Evolutionary conservation across 345 rosid species (phyloP).

Genomic region (Boechera divaricarpa): DNA sequence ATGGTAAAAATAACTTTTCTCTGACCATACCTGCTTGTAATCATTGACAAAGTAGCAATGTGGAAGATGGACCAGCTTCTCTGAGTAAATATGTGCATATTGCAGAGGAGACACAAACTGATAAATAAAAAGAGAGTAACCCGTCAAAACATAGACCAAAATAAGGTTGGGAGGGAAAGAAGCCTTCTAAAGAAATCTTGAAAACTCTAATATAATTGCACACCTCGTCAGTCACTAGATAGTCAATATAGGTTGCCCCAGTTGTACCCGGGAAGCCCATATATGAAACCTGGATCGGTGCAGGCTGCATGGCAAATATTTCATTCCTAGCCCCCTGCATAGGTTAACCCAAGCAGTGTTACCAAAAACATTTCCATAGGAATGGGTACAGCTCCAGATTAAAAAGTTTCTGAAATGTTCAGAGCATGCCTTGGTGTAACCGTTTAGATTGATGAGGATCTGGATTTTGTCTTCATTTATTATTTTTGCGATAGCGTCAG

Average conservation of each 20-base stretch:
- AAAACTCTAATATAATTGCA: conserved; percentile 11
- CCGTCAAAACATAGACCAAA: conserved; percentile 23
- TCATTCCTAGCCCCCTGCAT: conserved; percentile 98
- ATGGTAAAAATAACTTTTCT: conserved; percentile 17
- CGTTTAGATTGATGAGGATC: conserved; percentile 90
- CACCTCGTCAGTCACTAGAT: conserved; percentile 98
- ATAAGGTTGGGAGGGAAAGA: not conserved
- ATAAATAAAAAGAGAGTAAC: conserved; percentile 23
- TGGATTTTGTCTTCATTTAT: conserved; percentile 89
- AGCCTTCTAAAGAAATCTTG: not conserved
- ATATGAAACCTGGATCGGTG: conserved; percentile 95
- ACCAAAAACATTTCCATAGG: conserved; percentile 20
- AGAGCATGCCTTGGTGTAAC: conserved; percentile 82
- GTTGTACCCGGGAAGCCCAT: conserved; percentile 99
- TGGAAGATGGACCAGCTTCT: conserved; percentile 96
- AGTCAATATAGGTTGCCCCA: conserved; percentile 92
- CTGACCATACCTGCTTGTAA: conserved; percentile 79
- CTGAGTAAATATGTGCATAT: conserved; percentile 84
- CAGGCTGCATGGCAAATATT: conserved; percentile 98
- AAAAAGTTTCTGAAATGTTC: not conserved
- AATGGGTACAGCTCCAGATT: conserved; percentile 11
- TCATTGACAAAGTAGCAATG: conserved; percentile 99
- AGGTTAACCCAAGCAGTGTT: conserved; percentile 24
- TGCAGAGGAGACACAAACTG: conserved; percentile 93
- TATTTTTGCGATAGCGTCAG: conserved; percentile 82